These are phyloP conservation scores for Petunia secreta DNA, from an alignment of 257 asterid species.

Conservation along the genomic window DNA sequence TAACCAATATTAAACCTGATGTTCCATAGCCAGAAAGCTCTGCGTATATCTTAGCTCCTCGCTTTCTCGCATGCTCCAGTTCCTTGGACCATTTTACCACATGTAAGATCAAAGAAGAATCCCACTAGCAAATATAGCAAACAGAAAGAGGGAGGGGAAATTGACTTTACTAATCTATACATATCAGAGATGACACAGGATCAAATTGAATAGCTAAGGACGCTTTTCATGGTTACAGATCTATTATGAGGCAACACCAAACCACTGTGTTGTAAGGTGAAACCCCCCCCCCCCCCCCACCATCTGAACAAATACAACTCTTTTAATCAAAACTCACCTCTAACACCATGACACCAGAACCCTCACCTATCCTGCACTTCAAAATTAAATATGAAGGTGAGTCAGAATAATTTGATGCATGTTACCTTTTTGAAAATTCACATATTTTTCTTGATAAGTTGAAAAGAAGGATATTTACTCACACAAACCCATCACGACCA, in stretches of 20 bases:
- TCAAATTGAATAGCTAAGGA: slow-evolving; percentile 1
- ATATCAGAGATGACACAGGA: neutral
- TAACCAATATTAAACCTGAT: slow-evolving; percentile 57
- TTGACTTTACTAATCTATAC: neutral
- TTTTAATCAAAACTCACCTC: slow-evolving; percentile 64
- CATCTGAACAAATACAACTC: neutral
- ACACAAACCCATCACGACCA: slow-evolving; percentile 98
- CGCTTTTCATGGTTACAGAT: neutral
- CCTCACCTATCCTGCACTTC: slow-evolving; percentile 88
- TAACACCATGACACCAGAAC: slow-evolving; percentile 84
- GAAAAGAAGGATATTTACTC: slow-evolving; percentile 38
- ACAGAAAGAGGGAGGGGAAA: neutral
- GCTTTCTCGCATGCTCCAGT: slow-evolving; percentile 83
- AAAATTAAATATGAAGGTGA: slow-evolving; percentile 29
- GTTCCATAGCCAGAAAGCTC: slow-evolving; percentile 95
- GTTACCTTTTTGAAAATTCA: neutral
- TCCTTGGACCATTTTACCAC: slow-evolving; percentile 52
- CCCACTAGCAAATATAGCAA: neutral
- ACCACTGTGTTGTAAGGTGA: neutral
- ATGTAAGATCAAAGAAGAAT: slow-evolving; percentile 7
- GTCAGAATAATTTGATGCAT: slow-evolving; percentile 22
- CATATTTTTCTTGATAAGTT: too few species aligned
- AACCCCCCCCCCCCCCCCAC: neutral
- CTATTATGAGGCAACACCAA: neutral
- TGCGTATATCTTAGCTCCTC: slow-evolving; percentile 90